Conservation (phyloP, 169 alveolate species). For the Eimeria sp. region DNA sequence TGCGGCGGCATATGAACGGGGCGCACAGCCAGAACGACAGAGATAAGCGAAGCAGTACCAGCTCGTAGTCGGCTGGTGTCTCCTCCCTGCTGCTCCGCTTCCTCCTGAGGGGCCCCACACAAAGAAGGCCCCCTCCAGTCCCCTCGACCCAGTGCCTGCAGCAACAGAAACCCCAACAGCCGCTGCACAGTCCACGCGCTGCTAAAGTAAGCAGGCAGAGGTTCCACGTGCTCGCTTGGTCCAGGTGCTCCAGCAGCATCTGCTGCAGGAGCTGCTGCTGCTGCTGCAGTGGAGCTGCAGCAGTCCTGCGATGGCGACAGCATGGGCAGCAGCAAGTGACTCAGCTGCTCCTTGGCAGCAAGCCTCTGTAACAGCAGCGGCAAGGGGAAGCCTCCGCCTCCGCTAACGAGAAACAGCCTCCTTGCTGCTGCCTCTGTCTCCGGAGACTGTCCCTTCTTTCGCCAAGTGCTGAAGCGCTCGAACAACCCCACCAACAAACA, state of each 20-base stretch:
- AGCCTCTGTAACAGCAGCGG: constrained; percentile 29
- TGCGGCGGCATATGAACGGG: constrained; percentile 63
- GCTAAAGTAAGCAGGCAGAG: constrained; percentile 9
- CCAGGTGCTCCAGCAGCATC: not conserved
- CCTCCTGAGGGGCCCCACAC: not conserved
- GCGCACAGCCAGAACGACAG: constrained; percentile 22
- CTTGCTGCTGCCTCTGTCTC: constrained; percentile 40
- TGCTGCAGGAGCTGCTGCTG: not conserved
- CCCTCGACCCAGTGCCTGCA: constrained; percentile 31
- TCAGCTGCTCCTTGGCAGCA: constrained; percentile 7
- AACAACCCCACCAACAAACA: constrained; percentile 61
- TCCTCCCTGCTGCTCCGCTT: not conserved
- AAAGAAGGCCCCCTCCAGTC: not conserved
- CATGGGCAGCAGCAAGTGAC: constrained; percentile 31
- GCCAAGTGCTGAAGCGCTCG: not conserved
- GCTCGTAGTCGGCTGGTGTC: not conserved
- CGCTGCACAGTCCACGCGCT: constrained; percentile 55
- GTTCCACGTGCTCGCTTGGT: not conserved
- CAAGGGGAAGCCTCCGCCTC: constrained; percentile 36
- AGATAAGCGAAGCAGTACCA: constrained; percentile 3
- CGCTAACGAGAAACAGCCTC: not conserved
- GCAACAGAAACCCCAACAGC: constrained; percentile 48
- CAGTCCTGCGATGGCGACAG: not conserved
- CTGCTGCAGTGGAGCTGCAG: not conserved
- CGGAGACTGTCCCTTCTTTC: not conserved